These are phyloP conservation scores for Ascosphaera apis DNA, from an alignment of 2,329 filamentous ascomycete species.

Conservation along the genomic window DNA sequence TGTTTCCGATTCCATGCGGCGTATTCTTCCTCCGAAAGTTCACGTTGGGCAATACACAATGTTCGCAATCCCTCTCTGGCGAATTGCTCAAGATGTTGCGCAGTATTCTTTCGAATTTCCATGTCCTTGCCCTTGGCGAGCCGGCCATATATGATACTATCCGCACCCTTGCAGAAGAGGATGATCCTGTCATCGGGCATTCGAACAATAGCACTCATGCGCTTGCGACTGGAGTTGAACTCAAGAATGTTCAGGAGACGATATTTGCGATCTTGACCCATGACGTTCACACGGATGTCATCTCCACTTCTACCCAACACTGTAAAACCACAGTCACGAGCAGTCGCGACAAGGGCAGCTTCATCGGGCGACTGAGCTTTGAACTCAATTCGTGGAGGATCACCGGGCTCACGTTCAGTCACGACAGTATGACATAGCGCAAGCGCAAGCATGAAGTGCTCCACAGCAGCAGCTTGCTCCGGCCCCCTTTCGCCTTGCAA, in stretches of 20 bases:
- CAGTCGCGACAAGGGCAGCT: slow-evolving; percentile 78
- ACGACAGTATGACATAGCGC: slow-evolving; percentile 96
- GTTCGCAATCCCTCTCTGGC: slow-evolving; percentile 86
- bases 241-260: slow-evolving; percentile 84
- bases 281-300: slow-evolving; percentile 62
- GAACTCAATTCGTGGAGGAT: slow-evolving; percentile 76
- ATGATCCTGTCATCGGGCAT: slow-evolving; percentile 83
- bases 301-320: slow-evolving; percentile 61
- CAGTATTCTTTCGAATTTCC: slow-evolving; percentile 61
- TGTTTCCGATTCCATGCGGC: slow-evolving; percentile 65
- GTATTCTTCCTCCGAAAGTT: slow-evolving; percentile 66
- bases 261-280: slow-evolving; percentile 69
- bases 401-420: slow-evolving; percentile 69
- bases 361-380: slow-evolving; percentile 96
- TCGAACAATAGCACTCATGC: slow-evolving; percentile 90
- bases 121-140: slow-evolving; percentile 66
- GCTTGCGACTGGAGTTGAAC: slow-evolving; percentile 89
- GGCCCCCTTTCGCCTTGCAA: slow-evolving; percentile 52
- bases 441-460: slow-evolving; percentile 82
- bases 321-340: slow-evolving; percentile 85
- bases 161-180: slow-evolving; percentile 90
- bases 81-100: slow-evolving; percentile 91
- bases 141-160: slow-evolving; percentile 89
- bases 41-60: slow-evolving; percentile 71
- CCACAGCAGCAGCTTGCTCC: slow-evolving; percentile 54